phyloP scores from a whole-genome alignment of 768 basidiomycete genomes.

The Rhizopogon vesiculosus region DNA sequence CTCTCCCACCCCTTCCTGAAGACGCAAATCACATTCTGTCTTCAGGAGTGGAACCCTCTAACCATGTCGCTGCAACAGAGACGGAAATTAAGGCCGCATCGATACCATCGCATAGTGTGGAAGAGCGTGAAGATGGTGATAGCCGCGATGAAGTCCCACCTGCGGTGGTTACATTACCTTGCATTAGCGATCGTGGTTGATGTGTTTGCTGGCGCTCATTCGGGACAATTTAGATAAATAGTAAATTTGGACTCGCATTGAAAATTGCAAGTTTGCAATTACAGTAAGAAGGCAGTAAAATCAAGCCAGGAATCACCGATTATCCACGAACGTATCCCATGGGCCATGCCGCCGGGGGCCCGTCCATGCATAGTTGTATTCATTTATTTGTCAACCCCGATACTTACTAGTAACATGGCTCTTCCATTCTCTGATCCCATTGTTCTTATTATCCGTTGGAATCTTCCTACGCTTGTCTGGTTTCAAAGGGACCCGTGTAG shows the following conservation, averaged over 20 bases:
- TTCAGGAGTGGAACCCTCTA: not conserved
- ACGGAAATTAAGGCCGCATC: not conserved
- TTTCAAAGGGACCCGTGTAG: too few species aligned
- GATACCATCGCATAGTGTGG: not conserved
- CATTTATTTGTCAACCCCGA: too few species aligned
- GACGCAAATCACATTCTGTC: not conserved
- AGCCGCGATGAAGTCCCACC: not conserved
- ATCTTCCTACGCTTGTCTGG: too few species aligned
- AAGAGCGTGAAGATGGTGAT: not conserved
- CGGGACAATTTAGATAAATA: not conserved
- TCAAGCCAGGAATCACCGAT: too few species aligned
- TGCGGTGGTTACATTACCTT: not conserved
- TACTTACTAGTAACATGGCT: not conserved
- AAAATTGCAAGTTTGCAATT: too few species aligned
- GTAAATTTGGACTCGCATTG: not conserved
- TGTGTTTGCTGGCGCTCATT: not conserved
- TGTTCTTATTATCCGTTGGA: not conserved
- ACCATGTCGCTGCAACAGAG: not conserved
- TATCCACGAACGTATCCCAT: too few species aligned
- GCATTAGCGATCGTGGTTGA: not conserved
- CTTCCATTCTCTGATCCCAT: constrained; percentile 2
- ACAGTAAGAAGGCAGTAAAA: not conserved
- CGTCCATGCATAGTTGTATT: too few species aligned
- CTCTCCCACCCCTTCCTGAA: not conserved
- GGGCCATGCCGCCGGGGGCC: too few species aligned